Evolutionary conservation across 2,329 filamentous ascomycete genomes (phyloP).

Genomic region (Colletotrichum australisinense): DNA sequence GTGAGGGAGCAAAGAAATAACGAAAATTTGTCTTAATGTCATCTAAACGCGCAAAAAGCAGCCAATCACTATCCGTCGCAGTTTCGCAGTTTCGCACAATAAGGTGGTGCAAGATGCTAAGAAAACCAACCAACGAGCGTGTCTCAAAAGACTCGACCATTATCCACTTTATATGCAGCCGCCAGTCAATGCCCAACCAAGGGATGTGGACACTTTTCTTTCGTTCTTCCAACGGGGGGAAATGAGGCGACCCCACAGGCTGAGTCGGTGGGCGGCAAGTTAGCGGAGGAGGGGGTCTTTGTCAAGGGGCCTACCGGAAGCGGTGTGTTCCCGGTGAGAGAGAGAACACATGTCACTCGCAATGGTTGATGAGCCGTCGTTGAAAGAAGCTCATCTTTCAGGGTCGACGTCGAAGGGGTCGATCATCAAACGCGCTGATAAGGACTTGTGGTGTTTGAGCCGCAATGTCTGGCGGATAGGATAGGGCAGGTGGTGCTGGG

Average conservation of each 20-base stretch:
- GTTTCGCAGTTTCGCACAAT: neutral
- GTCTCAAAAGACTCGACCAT: neutral
- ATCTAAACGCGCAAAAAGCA: neutral
- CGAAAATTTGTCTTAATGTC: constrained; percentile 1
- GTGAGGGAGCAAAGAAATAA: neutral
- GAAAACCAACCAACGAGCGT: neutral
- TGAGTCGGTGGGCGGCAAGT: neutral
- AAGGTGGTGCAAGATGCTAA: neutral
- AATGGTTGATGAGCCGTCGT: constrained; percentile 1
- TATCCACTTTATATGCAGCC: constrained; percentile 18
- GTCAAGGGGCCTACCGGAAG: neutral
- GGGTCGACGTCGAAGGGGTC: neutral
- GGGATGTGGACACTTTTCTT: neutral
- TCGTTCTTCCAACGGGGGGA: neutral
- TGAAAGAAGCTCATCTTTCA: constrained; percentile 20
- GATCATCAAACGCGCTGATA: neutral
- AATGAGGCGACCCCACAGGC: neutral
- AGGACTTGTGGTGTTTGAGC: constrained; percentile 16
- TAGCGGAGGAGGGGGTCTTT: neutral
- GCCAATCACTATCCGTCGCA: neutral
- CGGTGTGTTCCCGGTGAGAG: neutral
- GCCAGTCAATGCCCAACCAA: neutral
- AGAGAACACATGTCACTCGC: neutral
- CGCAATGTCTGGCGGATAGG: constrained; percentile 2
- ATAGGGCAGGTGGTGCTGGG: neutral